A percentile compares a stretch with the other conserved stretches of the same genome.
phyloP scores from a whole-genome alignment of 352 stramenopile genomes.

The Phytophthora cryptogea region DNA sequence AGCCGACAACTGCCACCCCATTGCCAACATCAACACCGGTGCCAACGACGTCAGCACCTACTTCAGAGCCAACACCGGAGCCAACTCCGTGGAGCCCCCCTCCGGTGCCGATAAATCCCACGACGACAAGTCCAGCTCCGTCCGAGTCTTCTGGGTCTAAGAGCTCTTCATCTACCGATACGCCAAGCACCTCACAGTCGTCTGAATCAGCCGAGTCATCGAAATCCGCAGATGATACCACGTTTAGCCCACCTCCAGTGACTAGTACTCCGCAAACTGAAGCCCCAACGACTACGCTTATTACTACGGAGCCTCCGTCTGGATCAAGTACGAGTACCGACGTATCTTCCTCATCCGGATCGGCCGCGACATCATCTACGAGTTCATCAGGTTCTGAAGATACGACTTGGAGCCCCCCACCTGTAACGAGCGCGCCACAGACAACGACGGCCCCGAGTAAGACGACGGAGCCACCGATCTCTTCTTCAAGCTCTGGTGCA shows the following conservation, averaged over 20 bases:
- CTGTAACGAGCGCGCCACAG: slow-evolving; percentile 24
- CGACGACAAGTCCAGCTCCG: slow-evolving; percentile 13
- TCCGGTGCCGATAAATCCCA: slow-evolving; percentile 25
- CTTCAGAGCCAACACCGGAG: slow-evolving; percentile 10
- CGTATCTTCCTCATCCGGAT: slow-evolving; percentile 19
- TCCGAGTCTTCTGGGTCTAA: slow-evolving; percentile 18
- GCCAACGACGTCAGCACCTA: slow-evolving; percentile 18
- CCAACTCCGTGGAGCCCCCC: slow-evolving; percentile 24
- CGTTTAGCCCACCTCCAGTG: slow-evolving; percentile 31
- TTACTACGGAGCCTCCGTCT: slow-evolving; percentile 13
- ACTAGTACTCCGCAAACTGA: slow-evolving; percentile 28
- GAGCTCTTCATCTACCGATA: slow-evolving; percentile 12
- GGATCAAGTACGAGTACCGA: slow-evolving; percentile 17
- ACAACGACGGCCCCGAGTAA: slow-evolving; percentile 19
- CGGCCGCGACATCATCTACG: slow-evolving; percentile 8
- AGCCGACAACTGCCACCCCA: slow-evolving; percentile 7
- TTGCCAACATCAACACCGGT: neutral
- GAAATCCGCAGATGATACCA: slow-evolving; percentile 14
- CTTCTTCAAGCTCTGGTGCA: slow-evolving; percentile 20
- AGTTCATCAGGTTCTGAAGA: slow-evolving; percentile 22
- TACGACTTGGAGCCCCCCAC: slow-evolving; percentile 27
- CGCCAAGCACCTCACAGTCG: slow-evolving; percentile 11
- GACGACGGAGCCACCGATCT: slow-evolving; percentile 14
- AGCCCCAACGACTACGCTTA: slow-evolving; percentile 15
- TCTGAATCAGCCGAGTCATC: slow-evolving; percentile 14